Conservation (phyloP, 306 rosid species). For the Sphenostylis stenocarpa region DNA sequence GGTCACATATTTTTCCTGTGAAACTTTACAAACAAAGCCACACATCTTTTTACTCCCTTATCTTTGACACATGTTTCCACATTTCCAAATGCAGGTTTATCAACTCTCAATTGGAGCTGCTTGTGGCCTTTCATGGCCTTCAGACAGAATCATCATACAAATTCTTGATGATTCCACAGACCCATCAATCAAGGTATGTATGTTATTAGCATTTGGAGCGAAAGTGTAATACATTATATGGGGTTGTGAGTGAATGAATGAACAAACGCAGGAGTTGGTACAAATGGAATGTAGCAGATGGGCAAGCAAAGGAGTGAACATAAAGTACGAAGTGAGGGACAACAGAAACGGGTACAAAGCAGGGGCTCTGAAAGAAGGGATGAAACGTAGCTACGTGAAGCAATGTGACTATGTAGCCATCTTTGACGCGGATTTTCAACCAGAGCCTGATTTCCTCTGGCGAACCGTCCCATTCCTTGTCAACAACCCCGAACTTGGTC, state of each 20-base stretch:
- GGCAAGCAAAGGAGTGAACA: conserved; percentile 76
- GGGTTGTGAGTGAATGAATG: too few relatives aligned
- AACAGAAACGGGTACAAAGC: conserved; percentile 87
- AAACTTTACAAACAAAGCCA: neutral
- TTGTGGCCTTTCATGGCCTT: conserved; percentile 90
- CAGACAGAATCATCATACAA: conserved; percentile 82
- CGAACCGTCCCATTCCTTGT: conserved; percentile 74
- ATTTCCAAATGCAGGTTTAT: conserved; percentile 58
- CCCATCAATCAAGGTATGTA: conserved; percentile 62
- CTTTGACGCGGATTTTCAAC: conserved; percentile 93
- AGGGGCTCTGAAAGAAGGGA: conserved; percentile 84
- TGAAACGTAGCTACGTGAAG: conserved; percentile 69
- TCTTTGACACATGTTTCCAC: neutral
- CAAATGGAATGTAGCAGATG: conserved; percentile 76
- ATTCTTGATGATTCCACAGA: conserved; percentile 89
- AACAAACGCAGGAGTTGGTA: conserved; percentile 60
- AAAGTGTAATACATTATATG: neutral
- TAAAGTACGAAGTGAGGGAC: conserved; percentile 79
- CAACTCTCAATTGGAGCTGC: conserved; percentile 85
- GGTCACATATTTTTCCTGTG: conserved; percentile 39
- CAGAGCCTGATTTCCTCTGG: conserved; percentile 72
- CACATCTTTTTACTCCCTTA: neutral
- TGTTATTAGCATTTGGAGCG: neutral
- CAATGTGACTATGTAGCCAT: conserved; percentile 76
- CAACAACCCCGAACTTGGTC: conserved; percentile 65